Conservation (phyloP, 163 green algal genomes). For the Scenedesmus sp. region DNA sequence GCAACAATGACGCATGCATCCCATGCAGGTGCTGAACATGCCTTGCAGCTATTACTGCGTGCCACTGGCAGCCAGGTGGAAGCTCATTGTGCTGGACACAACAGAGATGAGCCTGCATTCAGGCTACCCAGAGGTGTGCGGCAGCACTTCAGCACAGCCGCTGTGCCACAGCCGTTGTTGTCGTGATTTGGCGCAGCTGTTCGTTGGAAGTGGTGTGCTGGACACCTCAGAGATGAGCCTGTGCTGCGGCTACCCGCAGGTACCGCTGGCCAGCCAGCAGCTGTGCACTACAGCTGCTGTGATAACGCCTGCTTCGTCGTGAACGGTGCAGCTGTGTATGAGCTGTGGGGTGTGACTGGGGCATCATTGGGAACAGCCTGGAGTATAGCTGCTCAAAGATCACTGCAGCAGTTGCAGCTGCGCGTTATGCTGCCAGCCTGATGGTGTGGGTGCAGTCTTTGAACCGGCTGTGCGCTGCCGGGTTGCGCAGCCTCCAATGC, state of each 20-base stretch:
- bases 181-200: too few species aligned
- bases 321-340: too few species aligned
- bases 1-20: background rate
- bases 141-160: constrained; percentile 17
- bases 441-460: too few species aligned
- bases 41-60: constrained; percentile 55
- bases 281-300: background rate
- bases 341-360: too few species aligned
- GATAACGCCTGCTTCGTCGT: too few species aligned
- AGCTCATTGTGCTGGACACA: constrained; percentile 76
- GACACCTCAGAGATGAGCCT: background rate
- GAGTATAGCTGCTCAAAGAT: too few species aligned
- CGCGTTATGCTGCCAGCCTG: too few species aligned
- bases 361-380: too few species aligned
- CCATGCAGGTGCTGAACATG: constrained; percentile 20
- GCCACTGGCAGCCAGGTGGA: constrained; percentile 59
- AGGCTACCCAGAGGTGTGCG: constrained; percentile 51
- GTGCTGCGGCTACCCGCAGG: background rate
- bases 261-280: background rate
- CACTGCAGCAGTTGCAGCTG: too few species aligned
- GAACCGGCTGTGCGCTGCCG: too few species aligned
- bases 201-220: too few species aligned
- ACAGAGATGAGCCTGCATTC: constrained; percentile 77
- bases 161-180: constrained; percentile 13
- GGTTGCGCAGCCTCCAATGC: too few species aligned